A percentile compares a stretch with the other conserved stretches of the same genome.
These are phyloP conservation scores for Pseudogymnoascus sp. DNA, from an alignment of 2,329 filamentous ascomycete genomes.

Conservation along the genomic window DNA sequence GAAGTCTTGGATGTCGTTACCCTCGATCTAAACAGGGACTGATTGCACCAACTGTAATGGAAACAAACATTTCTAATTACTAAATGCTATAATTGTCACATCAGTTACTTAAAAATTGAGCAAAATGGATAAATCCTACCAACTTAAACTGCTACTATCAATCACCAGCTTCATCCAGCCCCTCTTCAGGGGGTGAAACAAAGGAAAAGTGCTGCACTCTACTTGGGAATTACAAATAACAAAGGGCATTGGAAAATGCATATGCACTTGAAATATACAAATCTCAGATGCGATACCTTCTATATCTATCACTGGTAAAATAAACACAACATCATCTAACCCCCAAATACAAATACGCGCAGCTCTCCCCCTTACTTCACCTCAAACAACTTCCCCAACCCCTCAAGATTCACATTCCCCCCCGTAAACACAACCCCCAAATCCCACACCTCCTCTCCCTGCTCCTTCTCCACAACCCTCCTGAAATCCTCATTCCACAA, in stretches of 20 bases:
- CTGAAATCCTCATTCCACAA: slow-evolving; percentile 83
- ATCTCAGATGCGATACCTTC: not conserved
- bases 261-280: not conserved
- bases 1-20: too few species aligned
- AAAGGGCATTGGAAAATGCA: not conserved
- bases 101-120: too few species aligned
- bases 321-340: not conserved
- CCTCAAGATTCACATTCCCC: slow-evolving; percentile 50
- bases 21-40: too few species aligned
- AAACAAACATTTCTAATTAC: too few species aligned
- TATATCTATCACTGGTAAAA: not conserved
- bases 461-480: slow-evolving; percentile 59
- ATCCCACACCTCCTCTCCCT: slow-evolving; percentile 66
- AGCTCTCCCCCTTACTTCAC: not conserved
- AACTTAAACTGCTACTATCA: too few species aligned
- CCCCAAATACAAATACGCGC: not conserved
- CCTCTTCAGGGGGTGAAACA: too few species aligned
- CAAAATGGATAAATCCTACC: too few species aligned
- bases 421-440: slow-evolving; percentile 53
- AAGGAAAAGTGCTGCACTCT: too few species aligned
- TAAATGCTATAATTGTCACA: too few species aligned
- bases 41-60: too few species aligned
- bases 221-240: not conserved
- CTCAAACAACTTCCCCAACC: slow-evolving; percentile 43
- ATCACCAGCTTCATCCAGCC: too few species aligned